These are phyloP conservation scores for Fusarium penzigii DNA, from an alignment of 2,329 filamentous ascomycete species.

Conservation along the genomic window DNA sequence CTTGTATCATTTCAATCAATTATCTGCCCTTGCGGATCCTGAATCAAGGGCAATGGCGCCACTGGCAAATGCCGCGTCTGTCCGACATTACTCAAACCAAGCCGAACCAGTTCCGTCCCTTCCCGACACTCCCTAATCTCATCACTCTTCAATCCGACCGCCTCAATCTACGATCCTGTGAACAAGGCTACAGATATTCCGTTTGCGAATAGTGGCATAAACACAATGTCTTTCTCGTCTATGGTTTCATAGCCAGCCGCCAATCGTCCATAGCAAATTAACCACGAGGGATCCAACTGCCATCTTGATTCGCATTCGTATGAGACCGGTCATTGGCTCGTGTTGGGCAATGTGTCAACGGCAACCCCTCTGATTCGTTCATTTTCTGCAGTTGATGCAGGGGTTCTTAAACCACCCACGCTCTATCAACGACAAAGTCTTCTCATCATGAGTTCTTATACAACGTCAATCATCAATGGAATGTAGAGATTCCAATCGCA, in stretches of 20 bases:
- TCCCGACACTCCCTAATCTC: conserved; percentile 14
- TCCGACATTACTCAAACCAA: conserved; percentile 3
- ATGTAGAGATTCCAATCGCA: background rate
- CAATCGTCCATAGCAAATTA: conserved; percentile 22
- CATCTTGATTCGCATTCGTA: conserved; percentile 22
- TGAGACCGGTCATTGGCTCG: conserved; percentile 15
- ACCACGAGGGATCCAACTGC: conserved; percentile 23
- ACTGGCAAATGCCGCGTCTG: conserved; percentile 13
- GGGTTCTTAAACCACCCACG: conserved; percentile 14
- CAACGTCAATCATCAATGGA: background rate
- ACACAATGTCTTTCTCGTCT: background rate
- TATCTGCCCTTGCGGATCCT: background rate
- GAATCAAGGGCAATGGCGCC: conserved; percentile 6
- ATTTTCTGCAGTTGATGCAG: conserved; percentile 6
- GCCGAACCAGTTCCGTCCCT: conserved; percentile 15
- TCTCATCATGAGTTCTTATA: background rate
- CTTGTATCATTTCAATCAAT: background rate
- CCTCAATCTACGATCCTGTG: too few species aligned
- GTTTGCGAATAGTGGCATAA: too few species aligned
- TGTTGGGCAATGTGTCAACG: conserved; percentile 27
- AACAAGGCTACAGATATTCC: too few species aligned
- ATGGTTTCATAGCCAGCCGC: conserved; percentile 8
- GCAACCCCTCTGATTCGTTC: conserved; percentile 24
- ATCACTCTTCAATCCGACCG: conserved; percentile 2
- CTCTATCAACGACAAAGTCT: conserved; percentile 8